These are phyloP conservation scores for Leishmania major DNA, from an alignment of 208 protist species.

Conservation along the genomic window DNA sequence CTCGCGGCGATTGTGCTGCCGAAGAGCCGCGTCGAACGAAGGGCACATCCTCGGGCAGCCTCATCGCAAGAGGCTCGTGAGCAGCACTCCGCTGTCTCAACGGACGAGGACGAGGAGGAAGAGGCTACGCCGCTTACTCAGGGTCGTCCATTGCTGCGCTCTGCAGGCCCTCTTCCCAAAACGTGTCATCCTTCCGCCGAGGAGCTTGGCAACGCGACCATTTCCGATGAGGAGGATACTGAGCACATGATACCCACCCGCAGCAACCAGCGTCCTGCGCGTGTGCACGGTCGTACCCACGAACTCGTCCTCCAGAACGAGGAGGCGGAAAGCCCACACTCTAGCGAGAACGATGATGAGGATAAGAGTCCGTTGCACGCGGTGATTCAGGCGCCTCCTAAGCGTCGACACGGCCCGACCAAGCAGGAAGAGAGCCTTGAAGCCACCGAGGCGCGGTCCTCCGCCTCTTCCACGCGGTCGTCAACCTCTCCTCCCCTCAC, in stretches of 20 bases:
- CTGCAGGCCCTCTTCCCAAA: neutral
- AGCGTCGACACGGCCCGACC: neutral
- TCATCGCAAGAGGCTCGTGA: neutral
- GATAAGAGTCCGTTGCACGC: neutral
- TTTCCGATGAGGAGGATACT: constrained; percentile 4
- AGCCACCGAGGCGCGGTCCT: neutral
- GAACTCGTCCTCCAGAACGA: neutral
- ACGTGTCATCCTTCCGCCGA: neutral
- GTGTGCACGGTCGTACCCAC: neutral
- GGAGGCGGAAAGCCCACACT: neutral
- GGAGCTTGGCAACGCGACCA: neutral
- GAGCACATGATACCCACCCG: neutral
- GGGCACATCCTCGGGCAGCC: neutral
- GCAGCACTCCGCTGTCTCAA: neutral
- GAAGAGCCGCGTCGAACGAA: neutral
- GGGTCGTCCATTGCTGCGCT: neutral
- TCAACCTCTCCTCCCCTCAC: neutral
- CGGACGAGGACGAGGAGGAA: constrained; percentile 9
- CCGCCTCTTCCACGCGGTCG: neutral
- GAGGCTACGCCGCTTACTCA: neutral
- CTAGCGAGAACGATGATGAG: constrained; percentile 13
- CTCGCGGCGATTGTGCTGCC: neutral
- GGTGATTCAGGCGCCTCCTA: neutral
- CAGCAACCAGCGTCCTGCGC: neutral
- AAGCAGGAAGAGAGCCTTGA: neutral